Percentiles rank a stretch among this genome's conserved stretches.
Conservation (phyloP, 2,329 filamentous ascomycete species). For the Tolypocladium album region DNA sequence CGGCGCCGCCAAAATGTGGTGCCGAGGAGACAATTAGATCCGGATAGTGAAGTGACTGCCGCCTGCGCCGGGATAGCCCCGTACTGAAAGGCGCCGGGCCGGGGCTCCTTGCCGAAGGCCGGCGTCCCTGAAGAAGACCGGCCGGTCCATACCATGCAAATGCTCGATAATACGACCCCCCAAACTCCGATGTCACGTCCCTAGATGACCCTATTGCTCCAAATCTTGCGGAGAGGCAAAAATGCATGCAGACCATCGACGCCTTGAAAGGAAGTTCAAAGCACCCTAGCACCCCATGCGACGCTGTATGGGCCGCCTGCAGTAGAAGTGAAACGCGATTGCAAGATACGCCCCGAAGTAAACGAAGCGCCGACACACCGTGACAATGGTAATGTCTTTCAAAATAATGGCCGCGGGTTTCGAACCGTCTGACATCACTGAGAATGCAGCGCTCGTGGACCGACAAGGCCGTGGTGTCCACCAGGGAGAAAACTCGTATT, state of each 20-base stretch:
- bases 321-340: background rate
- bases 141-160: background rate
- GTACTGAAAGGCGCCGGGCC: background rate
- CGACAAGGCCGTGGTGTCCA: background rate
- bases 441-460: background rate
- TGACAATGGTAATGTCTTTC: background rate
- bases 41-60: background rate
- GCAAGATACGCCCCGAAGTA: background rate
- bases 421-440: background rate
- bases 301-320: background rate
- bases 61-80: background rate
- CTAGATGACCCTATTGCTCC: background rate
- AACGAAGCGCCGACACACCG: background rate
- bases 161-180: background rate
- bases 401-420: background rate
- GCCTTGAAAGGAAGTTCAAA: background rate
- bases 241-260: background rate
- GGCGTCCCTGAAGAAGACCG: no score
- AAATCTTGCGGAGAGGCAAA: background rate
- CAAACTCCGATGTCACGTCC: background rate
- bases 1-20: background rate
- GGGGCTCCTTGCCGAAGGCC: no score
- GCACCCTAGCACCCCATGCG: background rate
- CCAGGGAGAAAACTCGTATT: background rate
- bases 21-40: background rate